Conservation (phyloP, 305 asterid species). For the Rubia balearica region DNA sequence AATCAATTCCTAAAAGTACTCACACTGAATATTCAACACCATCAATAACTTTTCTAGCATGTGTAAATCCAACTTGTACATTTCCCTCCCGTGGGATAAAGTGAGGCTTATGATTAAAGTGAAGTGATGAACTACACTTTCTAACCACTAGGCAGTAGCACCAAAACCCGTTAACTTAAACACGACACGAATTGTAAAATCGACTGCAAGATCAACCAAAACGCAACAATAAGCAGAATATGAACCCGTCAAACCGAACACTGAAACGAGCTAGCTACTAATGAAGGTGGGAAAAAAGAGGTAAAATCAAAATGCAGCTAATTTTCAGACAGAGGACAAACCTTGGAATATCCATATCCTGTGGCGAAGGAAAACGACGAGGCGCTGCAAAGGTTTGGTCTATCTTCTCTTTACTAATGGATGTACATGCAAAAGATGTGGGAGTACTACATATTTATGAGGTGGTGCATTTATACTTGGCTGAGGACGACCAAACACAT, state of each 20-base stretch:
- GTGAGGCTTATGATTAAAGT: not conserved
- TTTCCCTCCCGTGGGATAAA: not conserved
- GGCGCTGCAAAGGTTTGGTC: slow-evolving; percentile 23
- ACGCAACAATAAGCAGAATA: not conserved
- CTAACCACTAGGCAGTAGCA: too few species aligned
- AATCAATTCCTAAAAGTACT: not conserved
- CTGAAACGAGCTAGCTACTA: not conserved
- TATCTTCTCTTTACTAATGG: slow-evolving; percentile 7
- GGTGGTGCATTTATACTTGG: not conserved
- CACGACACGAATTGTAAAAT: not conserved
- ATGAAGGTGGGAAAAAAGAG: not conserved
- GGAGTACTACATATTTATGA: not conserved
- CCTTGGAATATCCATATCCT: not conserved
- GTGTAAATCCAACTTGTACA: slow-evolving; percentile 1
- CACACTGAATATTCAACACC: not conserved
- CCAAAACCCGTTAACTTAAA: not conserved
- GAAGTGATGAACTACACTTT: not conserved
- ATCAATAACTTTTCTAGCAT: not conserved
- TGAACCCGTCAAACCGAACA: too few species aligned
- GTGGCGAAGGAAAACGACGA: slow-evolving; percentile 22
- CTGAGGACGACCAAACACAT: not conserved
- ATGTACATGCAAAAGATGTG: not conserved
- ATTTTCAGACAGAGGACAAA: not conserved
- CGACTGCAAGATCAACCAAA: not conserved
- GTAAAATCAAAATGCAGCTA: not conserved